Conservation (phyloP, 139 green algal species). For the Micractinium conductrix region DNA sequence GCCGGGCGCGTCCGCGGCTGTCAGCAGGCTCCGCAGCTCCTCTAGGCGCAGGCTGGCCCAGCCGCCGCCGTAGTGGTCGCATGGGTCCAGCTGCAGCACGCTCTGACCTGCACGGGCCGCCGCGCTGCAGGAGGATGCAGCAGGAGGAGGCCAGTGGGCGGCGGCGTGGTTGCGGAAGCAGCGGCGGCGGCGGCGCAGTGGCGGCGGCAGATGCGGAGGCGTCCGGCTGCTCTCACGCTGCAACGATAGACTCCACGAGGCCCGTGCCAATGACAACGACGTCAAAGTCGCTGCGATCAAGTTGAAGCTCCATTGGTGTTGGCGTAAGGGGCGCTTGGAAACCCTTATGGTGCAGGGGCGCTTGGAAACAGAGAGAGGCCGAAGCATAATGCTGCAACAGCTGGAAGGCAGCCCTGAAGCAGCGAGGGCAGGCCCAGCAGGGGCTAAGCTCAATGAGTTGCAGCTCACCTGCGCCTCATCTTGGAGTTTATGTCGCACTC, state of each 20-base stretch:
- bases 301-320: constrained; percentile 16
- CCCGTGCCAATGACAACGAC: constrained; percentile 68
- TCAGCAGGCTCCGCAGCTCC: constrained; percentile 24
- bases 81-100: constrained; percentile 86
- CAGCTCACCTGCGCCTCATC: too few species aligned
- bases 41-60: constrained; percentile 67
- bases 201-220: neutral
- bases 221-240: constrained; percentile 50
- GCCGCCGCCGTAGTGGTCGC: constrained; percentile 74
- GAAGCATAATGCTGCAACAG: too few species aligned
- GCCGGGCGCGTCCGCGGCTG: neutral
- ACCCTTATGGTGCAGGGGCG: too few species aligned
- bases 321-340: too few species aligned
- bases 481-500: too few species aligned
- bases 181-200: neutral
- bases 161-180: neutral
- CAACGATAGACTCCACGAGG: constrained; percentile 65
- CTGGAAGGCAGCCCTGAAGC: too few species aligned
- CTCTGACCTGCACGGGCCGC: constrained; percentile 69
- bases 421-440: too few species aligned
- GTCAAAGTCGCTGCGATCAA: constrained; percentile 65
- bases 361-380: too few species aligned
- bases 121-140: constrained; percentile 48
- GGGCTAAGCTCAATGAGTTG: too few species aligned
- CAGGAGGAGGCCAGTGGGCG: neutral